A percentile compares a stretch with the other conserved stretches of the same genome.
These are phyloP conservation scores for Penicillium daleae DNA, from an alignment of 495 filamentous ascomycete genomes.

Conservation along the genomic window DNA sequence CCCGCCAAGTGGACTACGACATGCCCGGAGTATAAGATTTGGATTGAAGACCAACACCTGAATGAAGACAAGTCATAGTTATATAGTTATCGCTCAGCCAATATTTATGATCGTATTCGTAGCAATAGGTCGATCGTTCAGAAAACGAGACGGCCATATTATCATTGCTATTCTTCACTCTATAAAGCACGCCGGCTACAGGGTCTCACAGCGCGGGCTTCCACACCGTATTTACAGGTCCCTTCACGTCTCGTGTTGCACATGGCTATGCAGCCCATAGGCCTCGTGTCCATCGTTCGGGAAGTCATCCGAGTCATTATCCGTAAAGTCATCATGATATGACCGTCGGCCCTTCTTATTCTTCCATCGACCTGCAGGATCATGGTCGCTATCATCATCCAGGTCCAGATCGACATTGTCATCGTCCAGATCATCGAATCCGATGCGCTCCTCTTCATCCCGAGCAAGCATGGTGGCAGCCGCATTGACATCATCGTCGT, in stretches of 20 bases:
- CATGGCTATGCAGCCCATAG: constrained; percentile 53
- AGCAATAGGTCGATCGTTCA: background rate
- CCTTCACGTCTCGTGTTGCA: constrained; percentile 25
- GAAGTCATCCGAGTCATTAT: constrained; percentile 55
- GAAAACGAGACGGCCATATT: background rate
- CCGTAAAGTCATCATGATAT: constrained; percentile 59
- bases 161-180: constrained; percentile 4
- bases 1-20: constrained; percentile 17
- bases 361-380: constrained; percentile 29
- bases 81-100: too few species aligned
- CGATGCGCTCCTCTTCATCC: constrained; percentile 55
- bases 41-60: background rate
- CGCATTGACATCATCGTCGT: constrained; percentile 47
- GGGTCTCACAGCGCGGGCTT: background rate
- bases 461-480: constrained; percentile 49
- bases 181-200: constrained; percentile 3
- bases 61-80: background rate
- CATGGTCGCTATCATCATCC: constrained; percentile 43
- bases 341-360: constrained; percentile 28
- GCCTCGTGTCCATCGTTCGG: constrained; percentile 47
- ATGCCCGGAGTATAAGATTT: background rate
- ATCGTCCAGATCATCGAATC: constrained; percentile 48
- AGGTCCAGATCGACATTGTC: constrained; percentile 47
- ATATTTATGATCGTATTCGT: background rate
- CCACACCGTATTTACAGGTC: background rate